Evolutionary conservation across 768 basidiomycete species (phyloP).

Genomic region (Lactarius hatsudake): DNA sequence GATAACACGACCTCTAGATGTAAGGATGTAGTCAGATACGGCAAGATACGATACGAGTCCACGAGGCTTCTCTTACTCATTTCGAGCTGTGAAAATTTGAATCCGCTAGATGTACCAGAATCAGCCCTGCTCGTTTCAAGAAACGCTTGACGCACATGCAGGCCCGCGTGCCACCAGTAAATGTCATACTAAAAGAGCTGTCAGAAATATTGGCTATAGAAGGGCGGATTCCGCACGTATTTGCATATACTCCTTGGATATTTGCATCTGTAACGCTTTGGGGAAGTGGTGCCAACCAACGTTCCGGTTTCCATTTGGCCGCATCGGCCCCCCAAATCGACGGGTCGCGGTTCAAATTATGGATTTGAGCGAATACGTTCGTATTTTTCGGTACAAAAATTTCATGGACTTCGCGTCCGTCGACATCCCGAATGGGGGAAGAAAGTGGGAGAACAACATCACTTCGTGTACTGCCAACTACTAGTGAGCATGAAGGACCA

Average conservation of each 20-base stretch:
- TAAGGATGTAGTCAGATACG: not conserved
- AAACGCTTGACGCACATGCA: conserved; percentile 7
- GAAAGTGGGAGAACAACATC: not conserved
- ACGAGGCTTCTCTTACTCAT: not conserved
- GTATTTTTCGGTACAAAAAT: conserved; percentile 34
- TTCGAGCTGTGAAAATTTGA: conserved; percentile 16
- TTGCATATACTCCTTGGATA: conserved; percentile 37
- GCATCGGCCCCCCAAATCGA: conserved; percentile 45
- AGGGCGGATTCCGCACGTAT: conserved; percentile 27
- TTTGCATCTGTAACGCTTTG: conserved; percentile 30
- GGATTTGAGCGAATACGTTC: conserved; percentile 29
- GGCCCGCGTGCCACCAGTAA: conserved; percentile 1
- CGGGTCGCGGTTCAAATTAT: conserved; percentile 33
- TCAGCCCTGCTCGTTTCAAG: not conserved
- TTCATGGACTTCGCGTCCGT: not conserved
- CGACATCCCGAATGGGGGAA: not conserved
- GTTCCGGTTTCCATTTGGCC: conserved; percentile 43
- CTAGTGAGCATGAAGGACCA: conserved; percentile 1
- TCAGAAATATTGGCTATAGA: not conserved
- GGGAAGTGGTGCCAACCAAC: conserved; percentile 37
- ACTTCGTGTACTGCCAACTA: not conserved
- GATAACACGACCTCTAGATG: conserved; percentile 2
- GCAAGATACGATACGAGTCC: not conserved
- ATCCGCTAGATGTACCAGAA: not conserved
- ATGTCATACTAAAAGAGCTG: conserved; percentile 5